Base-by-base conservation (phyloP, 306 rosid genomes). In the Trifolium repens region DNA sequence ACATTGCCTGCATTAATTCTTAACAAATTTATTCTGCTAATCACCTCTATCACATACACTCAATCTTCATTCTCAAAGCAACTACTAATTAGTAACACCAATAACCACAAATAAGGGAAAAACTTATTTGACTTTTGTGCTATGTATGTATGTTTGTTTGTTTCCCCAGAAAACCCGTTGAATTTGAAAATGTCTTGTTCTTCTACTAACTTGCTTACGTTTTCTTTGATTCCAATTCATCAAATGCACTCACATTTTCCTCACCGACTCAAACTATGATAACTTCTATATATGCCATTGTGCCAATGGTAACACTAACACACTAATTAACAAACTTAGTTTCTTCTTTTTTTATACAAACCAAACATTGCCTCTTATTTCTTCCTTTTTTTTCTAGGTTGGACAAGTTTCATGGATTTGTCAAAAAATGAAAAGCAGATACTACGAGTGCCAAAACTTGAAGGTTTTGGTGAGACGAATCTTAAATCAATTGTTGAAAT, bases 381-480 rank as follows among this genome's bases (percentile, higher is more conserved):
- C 50, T 12, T 46, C 42, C 42, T 52, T 16, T 16, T 16, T 16
- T 52, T 16, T 16, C 1, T 52, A 52, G 30, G 58, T 52, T 7
- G 3, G 58, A 8, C 2, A 19, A 52, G 7, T 5, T 52, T 82
- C 69, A 70, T 89, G 68, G 85, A 85, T 17, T 76, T 83, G 13
- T 9, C 83, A 2, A 84, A 84, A 5, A 69, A 11, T 61, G 84
- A 81, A 0, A 76, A 69, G 50, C 92, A 87, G 9, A 30, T 81
- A 46, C 27, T 16, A 2, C 72, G 7, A 24, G 81, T 84, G 64
- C 92, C 96, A 0, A 88, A 93, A 76, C 82, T 91, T 0, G 98
- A 88, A 72, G 91, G 87, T 67, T 89, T 93, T 81, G 83, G 85
- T 1, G 87, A 91, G 1, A 96, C 84, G 62, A 85, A 86, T 0